Conservation (phyloP, 768 basidiomycete species). For the Mycena sanguinolenta region DNA sequence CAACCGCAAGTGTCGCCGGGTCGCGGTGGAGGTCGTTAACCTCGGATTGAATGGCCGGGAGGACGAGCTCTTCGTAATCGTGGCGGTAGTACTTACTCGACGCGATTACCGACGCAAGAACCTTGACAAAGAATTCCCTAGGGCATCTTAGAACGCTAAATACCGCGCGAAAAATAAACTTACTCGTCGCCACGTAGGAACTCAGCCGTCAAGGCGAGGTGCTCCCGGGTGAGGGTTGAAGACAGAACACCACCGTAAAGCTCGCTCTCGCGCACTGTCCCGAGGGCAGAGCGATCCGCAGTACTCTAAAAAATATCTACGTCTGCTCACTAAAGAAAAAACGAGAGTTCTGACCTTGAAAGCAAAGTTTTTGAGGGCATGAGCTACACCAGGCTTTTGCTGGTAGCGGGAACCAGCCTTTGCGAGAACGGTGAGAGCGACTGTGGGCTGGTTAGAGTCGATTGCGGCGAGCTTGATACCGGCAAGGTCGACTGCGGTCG, state of each 20-base stretch:
- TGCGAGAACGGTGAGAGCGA: slow-evolving; percentile 89
- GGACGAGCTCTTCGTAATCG: slow-evolving; percentile 82
- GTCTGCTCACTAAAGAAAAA: not conserved
- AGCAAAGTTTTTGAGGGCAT: slow-evolving; percentile 97
- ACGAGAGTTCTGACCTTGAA: slow-evolving; percentile 83
- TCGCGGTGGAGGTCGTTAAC: slow-evolving; percentile 68
- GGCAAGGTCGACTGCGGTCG: slow-evolving; percentile 83
- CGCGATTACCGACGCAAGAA: slow-evolving; percentile 87
- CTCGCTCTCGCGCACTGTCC: slow-evolving; percentile 92
- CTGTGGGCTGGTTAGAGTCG: slow-evolving; percentile 87
- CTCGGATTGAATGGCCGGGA: slow-evolving; percentile 80
- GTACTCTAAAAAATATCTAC: slow-evolving; percentile 73
- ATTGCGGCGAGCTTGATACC: slow-evolving; percentile 90
- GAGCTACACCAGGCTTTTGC: slow-evolving; percentile 89
- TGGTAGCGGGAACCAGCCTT: slow-evolving; percentile 95
- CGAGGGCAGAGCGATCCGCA: slow-evolving; percentile 86
- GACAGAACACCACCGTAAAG: slow-evolving; percentile 94
- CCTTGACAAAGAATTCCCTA: slow-evolving; percentile 91
- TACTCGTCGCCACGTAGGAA: slow-evolving; percentile 97
- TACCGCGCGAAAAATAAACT: slow-evolving; percentile 52
- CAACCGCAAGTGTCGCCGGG: slow-evolving; percentile 80
- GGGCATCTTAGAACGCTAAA: slow-evolving; percentile 2
- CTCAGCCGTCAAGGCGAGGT: slow-evolving; percentile 93
- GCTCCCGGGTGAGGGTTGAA: slow-evolving; percentile 86
- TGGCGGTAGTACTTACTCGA: slow-evolving; percentile 86